Evolutionary conservation across 2,329 filamentous ascomycete species (phyloP).

Genomic region (Fusarium beomiforme): DNA sequence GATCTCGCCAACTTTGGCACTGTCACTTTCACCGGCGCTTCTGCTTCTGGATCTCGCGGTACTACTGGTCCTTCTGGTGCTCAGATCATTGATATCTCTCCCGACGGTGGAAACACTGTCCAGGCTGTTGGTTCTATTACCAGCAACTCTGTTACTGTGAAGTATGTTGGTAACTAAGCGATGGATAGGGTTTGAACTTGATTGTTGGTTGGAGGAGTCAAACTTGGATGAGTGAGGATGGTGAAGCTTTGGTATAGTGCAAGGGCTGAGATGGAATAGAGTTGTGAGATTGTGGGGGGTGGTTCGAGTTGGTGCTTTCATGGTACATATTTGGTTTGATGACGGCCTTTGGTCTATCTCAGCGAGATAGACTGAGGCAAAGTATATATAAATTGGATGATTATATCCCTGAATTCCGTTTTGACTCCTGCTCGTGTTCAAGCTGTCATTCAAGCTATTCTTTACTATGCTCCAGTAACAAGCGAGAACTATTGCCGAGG

Average conservation of each 20-base stretch:
- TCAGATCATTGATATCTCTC: constrained; percentile 2
- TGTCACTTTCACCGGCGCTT: constrained; percentile 3
- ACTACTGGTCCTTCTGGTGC: constrained; percentile 3
- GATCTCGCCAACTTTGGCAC: constrained; percentile 45
- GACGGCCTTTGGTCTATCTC: no score
- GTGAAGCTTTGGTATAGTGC: background rate
- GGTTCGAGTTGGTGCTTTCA: no score
- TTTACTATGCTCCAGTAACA: background rate
- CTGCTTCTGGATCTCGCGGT: background rate
- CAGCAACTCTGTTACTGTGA: constrained; percentile 51
- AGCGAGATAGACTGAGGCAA: no score
- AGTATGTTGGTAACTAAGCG: constrained; percentile 48
- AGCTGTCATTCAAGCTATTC: background rate
- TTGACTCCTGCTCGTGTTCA: no score
- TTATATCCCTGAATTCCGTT: no score
- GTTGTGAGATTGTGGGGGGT: no score
- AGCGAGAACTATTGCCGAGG: no score
- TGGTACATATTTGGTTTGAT: no score
- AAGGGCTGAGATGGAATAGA: accelerated
- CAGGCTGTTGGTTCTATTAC: constrained; percentile 5
- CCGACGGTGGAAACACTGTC: background rate
- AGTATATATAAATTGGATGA: no score
- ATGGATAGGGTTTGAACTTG: accelerated
- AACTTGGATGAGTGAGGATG: accelerated
- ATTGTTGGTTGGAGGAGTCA: background rate